These are phyloP conservation scores for Linnemannia elongata DNA, from an alignment of 192 early-diverging fungal genomes.

Conservation along the genomic window DNA sequence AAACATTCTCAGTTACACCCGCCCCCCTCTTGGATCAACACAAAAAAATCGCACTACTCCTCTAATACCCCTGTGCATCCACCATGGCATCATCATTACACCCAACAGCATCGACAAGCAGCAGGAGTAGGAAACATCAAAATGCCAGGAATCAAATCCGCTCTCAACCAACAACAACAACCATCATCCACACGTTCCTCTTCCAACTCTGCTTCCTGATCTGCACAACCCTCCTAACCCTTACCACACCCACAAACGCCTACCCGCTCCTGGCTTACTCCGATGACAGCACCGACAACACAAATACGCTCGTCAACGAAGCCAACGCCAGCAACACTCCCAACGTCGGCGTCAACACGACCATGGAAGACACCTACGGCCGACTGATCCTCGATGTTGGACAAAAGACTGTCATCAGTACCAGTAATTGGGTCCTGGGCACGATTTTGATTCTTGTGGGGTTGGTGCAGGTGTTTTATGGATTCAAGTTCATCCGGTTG, in stretches of 20 bases:
- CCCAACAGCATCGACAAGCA: neutral
- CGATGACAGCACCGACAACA: neutral
- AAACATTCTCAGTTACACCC: too few species aligned
- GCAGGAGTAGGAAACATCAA: neutral
- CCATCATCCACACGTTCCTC: neutral
- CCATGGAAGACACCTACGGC: neutral
- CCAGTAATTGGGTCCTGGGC: slow-evolving; percentile 29
- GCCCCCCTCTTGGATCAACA: neutral
- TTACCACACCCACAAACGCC: neutral
- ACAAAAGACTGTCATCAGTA: slow-evolving; percentile 19
- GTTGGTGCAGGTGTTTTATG: slow-evolving; percentile 34
- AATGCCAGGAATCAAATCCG: neutral
- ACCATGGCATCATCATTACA: neutral
- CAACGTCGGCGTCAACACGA: neutral
- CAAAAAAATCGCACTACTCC: neutral
- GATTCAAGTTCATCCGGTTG: slow-evolving; percentile 44
- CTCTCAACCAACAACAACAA: neutral
- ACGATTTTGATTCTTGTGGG: slow-evolving; percentile 26
- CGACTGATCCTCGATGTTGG: slow-evolving; percentile 41
- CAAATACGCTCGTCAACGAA: neutral
- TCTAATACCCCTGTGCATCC: neutral
- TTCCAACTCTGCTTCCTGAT: neutral
- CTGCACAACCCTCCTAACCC: neutral
- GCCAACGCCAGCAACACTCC: neutral
- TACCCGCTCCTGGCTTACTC: neutral